Evolutionary conservation across 2,329 filamentous ascomycete species (phyloP).

Genomic region (Chalaropsis ovoidea): DNA sequence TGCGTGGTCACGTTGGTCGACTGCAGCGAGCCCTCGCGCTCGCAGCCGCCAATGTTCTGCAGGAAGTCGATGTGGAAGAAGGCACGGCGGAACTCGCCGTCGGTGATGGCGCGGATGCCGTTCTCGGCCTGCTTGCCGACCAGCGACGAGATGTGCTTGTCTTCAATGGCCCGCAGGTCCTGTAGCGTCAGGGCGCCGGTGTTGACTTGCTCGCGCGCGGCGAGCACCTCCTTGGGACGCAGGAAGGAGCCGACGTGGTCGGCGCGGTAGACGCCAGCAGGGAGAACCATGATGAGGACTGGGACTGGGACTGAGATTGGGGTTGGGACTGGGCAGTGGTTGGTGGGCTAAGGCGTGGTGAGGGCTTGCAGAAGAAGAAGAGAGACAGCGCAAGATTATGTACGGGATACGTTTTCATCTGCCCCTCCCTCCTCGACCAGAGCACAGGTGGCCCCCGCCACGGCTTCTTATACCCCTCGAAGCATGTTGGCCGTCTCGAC

Average conservation of each 20-base stretch:
- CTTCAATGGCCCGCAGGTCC: conserved; percentile 38
- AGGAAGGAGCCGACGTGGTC: conserved; percentile 25
- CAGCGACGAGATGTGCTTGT: conserved; percentile 56
- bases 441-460: neutral
- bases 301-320: neutral
- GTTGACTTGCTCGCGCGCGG: conserved; percentile 23
- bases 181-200: conserved; percentile 27
- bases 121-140: conserved; percentile 55
- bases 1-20: conserved; percentile 35
- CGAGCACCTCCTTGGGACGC: conserved; percentile 21
- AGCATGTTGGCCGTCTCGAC: neutral
- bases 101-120: conserved; percentile 53
- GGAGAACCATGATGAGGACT: conserved; percentile 19
- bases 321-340: too few species aligned
- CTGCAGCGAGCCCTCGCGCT: conserved; percentile 33
- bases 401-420: neutral
- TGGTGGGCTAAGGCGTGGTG: too few species aligned
- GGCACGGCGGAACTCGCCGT: conserved; percentile 55
- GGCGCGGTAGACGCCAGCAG: conserved; percentile 24
- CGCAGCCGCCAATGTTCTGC: conserved; percentile 38
- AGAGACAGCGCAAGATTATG: neutral
- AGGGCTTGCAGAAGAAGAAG: neutral
- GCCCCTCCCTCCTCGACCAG: neutral
- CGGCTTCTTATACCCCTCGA: neutral
- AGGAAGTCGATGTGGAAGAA: conserved; percentile 43